Evolutionary conservation across 139 green algal species (phyloP).

Genomic region (Chlamydomonas sp.): DNA sequence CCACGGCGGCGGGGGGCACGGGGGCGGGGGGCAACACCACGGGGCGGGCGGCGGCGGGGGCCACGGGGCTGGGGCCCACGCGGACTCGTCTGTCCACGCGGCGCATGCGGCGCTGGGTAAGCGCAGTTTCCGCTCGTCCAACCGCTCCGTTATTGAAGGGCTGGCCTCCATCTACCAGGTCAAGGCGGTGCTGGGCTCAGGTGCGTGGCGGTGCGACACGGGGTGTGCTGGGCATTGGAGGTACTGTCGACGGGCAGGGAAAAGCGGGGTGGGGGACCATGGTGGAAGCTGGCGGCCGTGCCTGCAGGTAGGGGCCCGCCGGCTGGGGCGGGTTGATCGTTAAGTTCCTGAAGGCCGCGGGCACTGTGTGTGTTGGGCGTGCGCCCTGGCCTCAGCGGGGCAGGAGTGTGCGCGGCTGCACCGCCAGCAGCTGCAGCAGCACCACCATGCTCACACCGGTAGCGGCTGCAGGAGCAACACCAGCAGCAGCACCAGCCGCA

Average conservation of each 20-base stretch:
- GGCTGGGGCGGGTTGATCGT: not conserved
- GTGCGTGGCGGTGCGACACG: not conserved
- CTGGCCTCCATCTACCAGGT: conserved; percentile 39
- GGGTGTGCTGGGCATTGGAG: not conserved
- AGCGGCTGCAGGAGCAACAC: no score
- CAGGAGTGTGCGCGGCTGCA: no score
- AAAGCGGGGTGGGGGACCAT: no score
- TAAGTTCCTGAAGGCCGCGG: not conserved
- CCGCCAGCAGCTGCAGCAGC: no score
- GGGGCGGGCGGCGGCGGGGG: no score
- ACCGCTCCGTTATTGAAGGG: conserved; percentile 25
- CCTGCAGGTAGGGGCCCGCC: no score
- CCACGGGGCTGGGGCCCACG: no score
- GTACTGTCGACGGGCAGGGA: not conserved
- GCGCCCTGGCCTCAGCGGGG: not conserved
- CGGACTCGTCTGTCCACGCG: not conserved
- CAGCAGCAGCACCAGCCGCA: no score
- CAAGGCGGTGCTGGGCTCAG: conserved; percentile 32
- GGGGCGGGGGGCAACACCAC: no score
- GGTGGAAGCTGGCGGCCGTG: no score
- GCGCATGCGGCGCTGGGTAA: conserved; percentile 3
- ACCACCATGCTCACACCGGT: no score
- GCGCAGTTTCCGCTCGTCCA: conserved; percentile 13
- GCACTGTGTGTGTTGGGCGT: not conserved
- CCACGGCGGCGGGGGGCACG: no score